These are phyloP conservation scores for Coemansia javaensis DNA, from an alignment of 192 early-diverging fungal species.

Conservation along the genomic window DNA sequence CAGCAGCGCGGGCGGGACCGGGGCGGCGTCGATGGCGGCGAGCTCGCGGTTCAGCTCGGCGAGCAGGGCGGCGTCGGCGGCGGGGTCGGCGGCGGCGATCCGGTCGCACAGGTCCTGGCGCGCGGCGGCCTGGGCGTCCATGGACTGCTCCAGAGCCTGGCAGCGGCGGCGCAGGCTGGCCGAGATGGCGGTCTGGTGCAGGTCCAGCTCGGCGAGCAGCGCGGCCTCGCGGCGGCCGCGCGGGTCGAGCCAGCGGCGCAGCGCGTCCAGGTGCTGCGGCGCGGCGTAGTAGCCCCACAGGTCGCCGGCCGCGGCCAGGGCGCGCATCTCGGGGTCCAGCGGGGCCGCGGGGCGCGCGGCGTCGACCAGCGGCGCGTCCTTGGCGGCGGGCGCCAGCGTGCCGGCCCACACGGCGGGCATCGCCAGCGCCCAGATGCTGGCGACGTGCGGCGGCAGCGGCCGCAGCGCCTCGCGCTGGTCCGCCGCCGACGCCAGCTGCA, in stretches of 20 bases:
- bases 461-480: conserved; percentile 36
- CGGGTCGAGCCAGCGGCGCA: conserved; percentile 71
- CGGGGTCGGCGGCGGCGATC: too few relatives aligned
- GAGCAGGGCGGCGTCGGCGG: conserved; percentile 3
- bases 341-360: conserved; percentile 2
- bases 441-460: conserved; percentile 13
- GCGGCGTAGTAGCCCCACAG: conserved; percentile 54
- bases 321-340: conserved; percentile 9
- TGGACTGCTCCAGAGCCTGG: conserved; percentile 35
- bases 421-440: conserved; percentile 35
- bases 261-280: conserved; percentile 57
- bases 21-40: conserved; percentile 10
- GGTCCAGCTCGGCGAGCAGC: conserved; percentile 57
- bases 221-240: conserved; percentile 70
- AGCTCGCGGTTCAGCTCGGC: conserved; percentile 17
- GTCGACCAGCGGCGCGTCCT: conserved; percentile 5
- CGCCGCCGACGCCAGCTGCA: conserved; percentile 48
- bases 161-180: conserved; percentile 56
- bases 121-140: conserved; percentile 12
- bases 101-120: conserved; percentile 29
- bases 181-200: conserved; percentile 39
- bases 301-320: conserved; percentile 8
- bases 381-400: conserved; percentile 15
- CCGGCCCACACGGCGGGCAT: conserved; percentile 40
- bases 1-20: conserved; percentile 16